Evolutionary conservation across 305 asterid genomes (phyloP), one percentile per base, ranked within the genome.

Genomic region (Withania somnifera): DNA sequence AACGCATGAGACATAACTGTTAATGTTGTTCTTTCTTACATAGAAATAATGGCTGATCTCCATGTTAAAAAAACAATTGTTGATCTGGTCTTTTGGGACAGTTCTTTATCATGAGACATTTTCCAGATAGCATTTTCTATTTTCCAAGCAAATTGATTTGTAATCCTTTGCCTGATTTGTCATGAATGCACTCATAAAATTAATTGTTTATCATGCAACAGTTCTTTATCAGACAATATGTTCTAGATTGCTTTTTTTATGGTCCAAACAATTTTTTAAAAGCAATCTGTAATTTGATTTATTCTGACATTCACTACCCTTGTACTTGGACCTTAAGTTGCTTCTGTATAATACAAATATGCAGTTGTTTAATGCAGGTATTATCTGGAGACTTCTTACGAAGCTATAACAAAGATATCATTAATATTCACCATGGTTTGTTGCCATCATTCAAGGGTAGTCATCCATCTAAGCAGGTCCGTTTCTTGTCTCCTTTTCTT

Each of bases 361-460:
- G 82, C 81, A 56, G 61, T 86, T 81, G 54, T 85, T 87, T 88
- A 66, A 75, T 86, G 88, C 92, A 94, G 98, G 47, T 94, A 87
- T 87, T 95, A 75, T 95, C 99, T 1, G 93, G 93, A 81, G 87
- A 88, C 81, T 94, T 95, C 88, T 89, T 96, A 63, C 87, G 84
- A 81, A 87, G 89, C 79, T 96, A 94, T 20, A 88, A 90, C 76
- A 92, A 85, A 81, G 99, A 96, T 89, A 81, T 96, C 68, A 94
- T 96, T 51, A 96, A 96, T 83, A 96, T 96, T 90, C 99, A 94
- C 86, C 98, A 93, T 51, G 99, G 99, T 77, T 88, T 96, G 60
- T 85, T 96, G 90, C 99, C 99, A 52, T 94, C 98, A 30, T 95
- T 95, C 90, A 94, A 95, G 91, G 99, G 98, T 75, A 97, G 99